Evolutionary conservation across 208 protist genomes (phyloP).

Genomic region (Perkinsela sp.): DNA sequence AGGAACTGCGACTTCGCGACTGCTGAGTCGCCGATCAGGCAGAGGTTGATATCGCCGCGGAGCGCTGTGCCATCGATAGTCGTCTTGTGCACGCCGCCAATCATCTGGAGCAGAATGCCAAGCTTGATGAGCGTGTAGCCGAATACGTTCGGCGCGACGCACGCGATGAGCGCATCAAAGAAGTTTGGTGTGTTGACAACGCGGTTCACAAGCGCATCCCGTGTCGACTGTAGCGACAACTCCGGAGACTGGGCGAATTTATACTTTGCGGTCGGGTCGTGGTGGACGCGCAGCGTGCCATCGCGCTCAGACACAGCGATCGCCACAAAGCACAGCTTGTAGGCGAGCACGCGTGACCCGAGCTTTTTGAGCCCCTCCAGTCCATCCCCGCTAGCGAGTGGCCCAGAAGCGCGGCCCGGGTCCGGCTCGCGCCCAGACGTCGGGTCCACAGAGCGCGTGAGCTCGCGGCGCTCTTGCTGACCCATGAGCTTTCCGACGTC

Average conservation of each 20-base stretch:
- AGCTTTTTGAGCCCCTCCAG: constrained; percentile 77
- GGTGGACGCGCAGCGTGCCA: constrained; percentile 38
- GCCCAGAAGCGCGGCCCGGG: constrained; percentile 26
- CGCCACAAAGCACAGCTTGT: constrained; percentile 86
- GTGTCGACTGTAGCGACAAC: constrained; percentile 2
- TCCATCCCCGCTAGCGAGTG: constrained; percentile 28
- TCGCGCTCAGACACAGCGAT: constrained; percentile 54
- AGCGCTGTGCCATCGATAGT: constrained; percentile 73
- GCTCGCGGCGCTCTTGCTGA: constrained; percentile 30
- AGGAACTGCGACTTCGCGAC: constrained; percentile 98
- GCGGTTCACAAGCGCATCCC: neutral
- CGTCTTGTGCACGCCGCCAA: constrained; percentile 92
- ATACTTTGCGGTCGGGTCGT: constrained; percentile 49
- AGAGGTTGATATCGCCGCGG: constrained; percentile 96
- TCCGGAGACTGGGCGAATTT: constrained; percentile 15
- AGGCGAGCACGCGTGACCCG: constrained; percentile 88
- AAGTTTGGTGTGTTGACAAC: constrained; percentile 10
- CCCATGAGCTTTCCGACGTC: constrained; percentile 77
- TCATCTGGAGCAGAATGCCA: constrained; percentile 89
- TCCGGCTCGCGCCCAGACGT: constrained; percentile 30
- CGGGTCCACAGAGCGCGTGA: constrained; percentile 45
- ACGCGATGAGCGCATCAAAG: constrained; percentile 56
- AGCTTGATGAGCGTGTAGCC: constrained; percentile 91
- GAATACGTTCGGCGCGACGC: constrained; percentile 76
- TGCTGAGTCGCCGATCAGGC: constrained; percentile 93